phyloP scores from a whole-genome alignment of 441 rosid species.

The Gossypium aridum region DNA sequence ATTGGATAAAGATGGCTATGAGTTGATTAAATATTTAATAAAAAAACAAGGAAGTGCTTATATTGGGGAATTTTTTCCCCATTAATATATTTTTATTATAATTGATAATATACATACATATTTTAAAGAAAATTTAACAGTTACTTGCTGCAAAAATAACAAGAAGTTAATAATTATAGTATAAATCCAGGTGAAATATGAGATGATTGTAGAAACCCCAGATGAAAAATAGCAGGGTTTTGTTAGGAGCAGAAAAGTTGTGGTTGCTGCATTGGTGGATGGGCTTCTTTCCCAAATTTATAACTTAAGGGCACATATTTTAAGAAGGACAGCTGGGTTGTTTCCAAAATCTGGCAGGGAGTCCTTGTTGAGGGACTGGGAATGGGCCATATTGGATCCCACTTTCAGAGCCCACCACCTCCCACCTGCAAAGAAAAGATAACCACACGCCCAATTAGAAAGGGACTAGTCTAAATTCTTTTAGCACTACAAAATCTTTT shows the following conservation, averaged over 20 bases:
- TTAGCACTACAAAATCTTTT: not conserved
- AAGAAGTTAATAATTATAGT: not conserved
- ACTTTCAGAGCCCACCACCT: constrained; percentile 47
- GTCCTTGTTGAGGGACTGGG: constrained; percentile 73
- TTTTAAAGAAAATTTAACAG: not conserved
- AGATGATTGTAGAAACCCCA: not conserved
- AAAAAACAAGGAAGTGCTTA: too few relatives aligned
- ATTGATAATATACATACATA: not conserved
- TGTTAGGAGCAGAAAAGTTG: constrained; percentile 4
- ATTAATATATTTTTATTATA: not conserved
- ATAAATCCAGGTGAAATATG: not conserved
- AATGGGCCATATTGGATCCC: constrained; percentile 86
- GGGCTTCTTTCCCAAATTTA: not conserved
- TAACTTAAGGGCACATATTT: constrained; percentile 6
- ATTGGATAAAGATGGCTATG: too few relatives aligned
- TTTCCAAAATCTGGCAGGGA: constrained; percentile 66
- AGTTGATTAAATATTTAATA: too few relatives aligned
- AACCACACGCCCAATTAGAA: not conserved
- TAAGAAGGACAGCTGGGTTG: constrained; percentile 15
- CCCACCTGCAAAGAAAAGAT: constrained; percentile 51
- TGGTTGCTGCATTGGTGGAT: not conserved
- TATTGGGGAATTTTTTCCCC: not conserved
- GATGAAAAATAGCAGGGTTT: constrained; percentile 14
- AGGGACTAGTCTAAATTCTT: constrained; percentile 1
- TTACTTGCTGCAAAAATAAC: constrained; percentile 1